Conservation (phyloP, 768 basidiomycete species). For the Daedalea quercina region DNA sequence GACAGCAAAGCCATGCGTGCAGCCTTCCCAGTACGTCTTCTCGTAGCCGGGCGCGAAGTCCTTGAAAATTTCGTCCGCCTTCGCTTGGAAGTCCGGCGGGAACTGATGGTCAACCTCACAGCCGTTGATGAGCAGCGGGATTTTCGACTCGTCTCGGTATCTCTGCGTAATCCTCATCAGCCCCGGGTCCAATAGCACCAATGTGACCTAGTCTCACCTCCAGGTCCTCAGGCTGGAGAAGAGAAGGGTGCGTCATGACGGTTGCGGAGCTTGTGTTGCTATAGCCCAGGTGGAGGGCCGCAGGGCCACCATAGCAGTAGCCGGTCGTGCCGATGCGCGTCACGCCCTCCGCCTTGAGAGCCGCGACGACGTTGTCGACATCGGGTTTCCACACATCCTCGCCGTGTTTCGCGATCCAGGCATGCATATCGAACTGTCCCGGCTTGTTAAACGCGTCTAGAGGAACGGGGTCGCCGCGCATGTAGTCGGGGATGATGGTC, state of each 20-base stretch:
- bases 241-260: slow-evolving; percentile 41
- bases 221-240: slow-evolving; percentile 32
- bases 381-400: slow-evolving; percentile 26
- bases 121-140: slow-evolving; percentile 37
- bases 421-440: slow-evolving; percentile 19
- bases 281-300: slow-evolving; percentile 38
- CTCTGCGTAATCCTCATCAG: slow-evolving; percentile 15
- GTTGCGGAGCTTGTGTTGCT: slow-evolving; percentile 32
- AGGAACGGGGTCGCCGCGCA: slow-evolving; percentile 19
- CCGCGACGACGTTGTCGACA: slow-evolving; percentile 31
- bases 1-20: slow-evolving; percentile 31
- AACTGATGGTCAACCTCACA: slow-evolving; percentile 30
- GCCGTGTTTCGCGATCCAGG: slow-evolving; percentile 31
- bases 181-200: not conserved
- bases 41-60: slow-evolving; percentile 32
- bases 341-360: slow-evolving; percentile 32
- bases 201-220: slow-evolving; percentile 20
- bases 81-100: slow-evolving; percentile 23
- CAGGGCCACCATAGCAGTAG: slow-evolving; percentile 40
- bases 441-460: slow-evolving; percentile 5
- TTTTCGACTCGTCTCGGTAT: slow-evolving; percentile 26
- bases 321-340: slow-evolving; percentile 33
- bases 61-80: slow-evolving; percentile 33
- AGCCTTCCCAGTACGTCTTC: slow-evolving; percentile 25
- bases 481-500: slow-evolving; percentile 22